Percentiles rank a stretch among this genome's conserved stretches.
These are phyloP conservation scores for Phytophthora sansomeana DNA, from an alignment of 352 stramenopile species.

Conservation along the genomic window DNA sequence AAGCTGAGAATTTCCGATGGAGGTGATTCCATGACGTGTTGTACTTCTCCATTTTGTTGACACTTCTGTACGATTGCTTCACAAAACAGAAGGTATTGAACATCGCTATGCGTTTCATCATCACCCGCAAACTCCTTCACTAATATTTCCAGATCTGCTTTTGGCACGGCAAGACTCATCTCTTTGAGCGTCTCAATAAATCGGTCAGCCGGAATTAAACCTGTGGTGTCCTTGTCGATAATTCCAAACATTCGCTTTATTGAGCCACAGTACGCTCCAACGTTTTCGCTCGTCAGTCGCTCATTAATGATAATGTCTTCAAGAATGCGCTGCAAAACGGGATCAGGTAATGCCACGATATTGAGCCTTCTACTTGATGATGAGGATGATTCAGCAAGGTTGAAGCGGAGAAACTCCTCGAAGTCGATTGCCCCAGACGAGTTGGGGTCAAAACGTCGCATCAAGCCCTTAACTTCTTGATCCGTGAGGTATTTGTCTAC, in stretches of 20 bases:
- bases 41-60: conserved; percentile 41
- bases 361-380: conserved; percentile 50
- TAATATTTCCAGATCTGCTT: conserved; percentile 51
- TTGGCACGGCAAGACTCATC: conserved; percentile 59
- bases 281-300: conserved; percentile 48
- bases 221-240: conserved; percentile 76
- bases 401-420: conserved; percentile 83
- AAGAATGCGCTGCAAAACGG: conserved; percentile 52
- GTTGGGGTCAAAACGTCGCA: conserved; percentile 81
- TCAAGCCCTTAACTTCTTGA: conserved; percentile 83
- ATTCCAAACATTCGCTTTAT: conserved; percentile 86
- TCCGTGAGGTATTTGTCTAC: conserved; percentile 77
- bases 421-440: conserved; percentile 72
- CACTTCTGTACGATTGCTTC: conserved; percentile 61
- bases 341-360: conserved; percentile 29
- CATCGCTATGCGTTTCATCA: conserved; percentile 30
- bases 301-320: conserved; percentile 61
- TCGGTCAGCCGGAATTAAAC: conserved; percentile 47
- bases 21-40: conserved; percentile 30
- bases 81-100: conserved; percentile 66
- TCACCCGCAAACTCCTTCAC: conserved; percentile 51
- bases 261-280: conserved; percentile 64
- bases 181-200: conserved; percentile 73
- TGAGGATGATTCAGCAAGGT: conserved; percentile 67
- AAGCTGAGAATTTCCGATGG: conserved; percentile 60